Base-by-base conservation (phyloP, 495 filamentous ascomycete genomes). In the Penicillium goetzii region DNA sequence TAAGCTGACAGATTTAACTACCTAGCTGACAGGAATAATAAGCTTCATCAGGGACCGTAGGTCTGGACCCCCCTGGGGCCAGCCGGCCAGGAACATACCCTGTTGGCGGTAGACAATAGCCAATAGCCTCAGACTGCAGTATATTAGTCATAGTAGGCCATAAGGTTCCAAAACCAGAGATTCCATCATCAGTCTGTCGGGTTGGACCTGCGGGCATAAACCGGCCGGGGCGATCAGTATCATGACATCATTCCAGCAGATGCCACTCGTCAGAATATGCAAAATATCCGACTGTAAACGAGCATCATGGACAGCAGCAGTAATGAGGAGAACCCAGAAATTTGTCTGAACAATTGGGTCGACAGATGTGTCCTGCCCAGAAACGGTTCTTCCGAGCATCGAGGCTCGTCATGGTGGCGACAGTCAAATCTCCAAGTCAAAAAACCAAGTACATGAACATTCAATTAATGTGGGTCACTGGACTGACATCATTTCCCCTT, bases 341-440 rank as follows among this genome's bases (percentile, higher is more conserved):
- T 40, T 17, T 40, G 14, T 17, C 36, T 5, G 4, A 40, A 40
- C 2, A 14, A 17, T 6, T 40, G 36, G 3, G 4, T 21, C 1
- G 41, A 19, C 8, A 43, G 17, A 7, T 19, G 21, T 47, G 43
- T 23, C 43, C 21, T 10, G 19, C 4, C 10, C 19, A 23, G 21
- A 19, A n/a, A 3, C 4, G 8, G 9, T 23, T 11, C 9, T 23
- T 21, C 41, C 10, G 9, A 21, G 41, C 21, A 47, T 47, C 43
- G 43, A 47, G 21, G 43, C 43, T 47, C 43, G 43, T 47, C 43
- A 47, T 47, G 15, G 21, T 47, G 43, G 43, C 43, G 43, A 47
- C 19, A 47, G 43, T 47, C 9, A 25, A 25, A 47, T 47, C 43
- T 23, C 12, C 19, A 25, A 30, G 47, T 51, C 25, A 10, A 51